Percentiles rank a stretch among this genome's conserved stretches.
These are phyloP conservation scores for Eucalyptus sp. DNA, from an alignment of 345 rosid genomes.

Conservation along the genomic window DNA sequence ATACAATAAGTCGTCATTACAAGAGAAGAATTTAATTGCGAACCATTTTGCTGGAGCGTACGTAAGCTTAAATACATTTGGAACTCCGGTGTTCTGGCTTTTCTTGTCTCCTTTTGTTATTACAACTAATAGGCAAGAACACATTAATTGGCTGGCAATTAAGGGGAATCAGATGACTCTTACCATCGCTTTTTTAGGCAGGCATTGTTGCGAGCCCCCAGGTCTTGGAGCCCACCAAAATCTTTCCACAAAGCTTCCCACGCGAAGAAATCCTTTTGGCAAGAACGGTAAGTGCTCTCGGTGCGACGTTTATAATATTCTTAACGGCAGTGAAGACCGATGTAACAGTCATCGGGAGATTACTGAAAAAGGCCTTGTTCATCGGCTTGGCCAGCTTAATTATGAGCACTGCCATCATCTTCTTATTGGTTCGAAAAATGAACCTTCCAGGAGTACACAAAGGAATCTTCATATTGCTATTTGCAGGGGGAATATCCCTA, in stretches of 20 bases:
- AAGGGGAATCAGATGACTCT: not conserved
- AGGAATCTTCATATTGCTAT: not conserved
- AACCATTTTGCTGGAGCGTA: not conserved
- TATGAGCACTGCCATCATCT: not conserved
- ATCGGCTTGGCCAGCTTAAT: not conserved
- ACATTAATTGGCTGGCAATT: not conserved
- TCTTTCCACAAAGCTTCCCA: not conserved
- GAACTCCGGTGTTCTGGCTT: not conserved
- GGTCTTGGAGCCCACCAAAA: not conserved
- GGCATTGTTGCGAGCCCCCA: not conserved
- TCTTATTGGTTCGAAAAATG: not conserved
- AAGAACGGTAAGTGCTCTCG: not conserved
- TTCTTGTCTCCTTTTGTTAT: not conserved
- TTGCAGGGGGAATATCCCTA: not conserved
- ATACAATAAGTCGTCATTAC: not conserved
- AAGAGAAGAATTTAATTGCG: not conserved
- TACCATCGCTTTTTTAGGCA: not conserved
- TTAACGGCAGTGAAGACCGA: slow-evolving; percentile 15
- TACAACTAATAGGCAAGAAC: not conserved
- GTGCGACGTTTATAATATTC: not conserved
- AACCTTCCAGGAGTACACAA: not conserved
- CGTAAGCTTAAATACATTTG: not conserved
- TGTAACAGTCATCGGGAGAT: not conserved
- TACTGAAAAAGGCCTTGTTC: not conserved
- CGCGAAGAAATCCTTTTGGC: not conserved